Percentiles rank a stretch among this genome's conserved stretches.
phyloP scores from a whole-genome alignment of 2,329 filamentous ascomycete species.

The Alternaria hordeiaustralica region DNA sequence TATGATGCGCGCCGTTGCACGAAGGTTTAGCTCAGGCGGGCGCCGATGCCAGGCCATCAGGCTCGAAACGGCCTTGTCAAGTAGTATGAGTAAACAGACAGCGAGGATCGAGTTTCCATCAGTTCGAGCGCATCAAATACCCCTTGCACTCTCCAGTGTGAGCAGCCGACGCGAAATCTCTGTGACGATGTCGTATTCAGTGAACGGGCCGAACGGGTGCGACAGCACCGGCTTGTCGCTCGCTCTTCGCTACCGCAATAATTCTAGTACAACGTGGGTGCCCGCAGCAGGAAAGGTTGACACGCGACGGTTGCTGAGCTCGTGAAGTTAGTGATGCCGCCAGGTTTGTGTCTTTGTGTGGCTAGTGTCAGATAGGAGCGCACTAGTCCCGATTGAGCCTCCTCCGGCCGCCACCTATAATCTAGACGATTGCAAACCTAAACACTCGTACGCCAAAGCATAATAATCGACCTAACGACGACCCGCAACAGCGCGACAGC shows the following conservation, averaged over 20 bases:
- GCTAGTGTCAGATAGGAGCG: not conserved
- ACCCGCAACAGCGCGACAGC: not conserved
- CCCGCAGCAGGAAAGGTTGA: not conserved
- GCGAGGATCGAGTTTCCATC: too few species aligned
- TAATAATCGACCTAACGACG: not conserved
- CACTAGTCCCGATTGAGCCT: not conserved
- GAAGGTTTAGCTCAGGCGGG: not conserved
- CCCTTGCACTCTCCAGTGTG: not conserved
- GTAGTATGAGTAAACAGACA: not conserved
- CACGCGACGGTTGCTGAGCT: not conserved
- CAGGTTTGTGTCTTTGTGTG: not conserved
- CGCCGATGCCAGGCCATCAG: not conserved
- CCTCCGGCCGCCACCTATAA: not conserved
- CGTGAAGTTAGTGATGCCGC: conserved; percentile 1
- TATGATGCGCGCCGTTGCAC: conserved; percentile 7
- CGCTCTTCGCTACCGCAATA: not conserved
- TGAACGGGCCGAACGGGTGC: not conserved
- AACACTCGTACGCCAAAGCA: not conserved
- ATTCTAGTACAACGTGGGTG: not conserved
- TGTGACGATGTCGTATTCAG: not conserved
- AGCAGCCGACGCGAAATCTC: not conserved
- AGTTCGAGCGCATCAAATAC: not conserved
- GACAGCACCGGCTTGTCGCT: not conserved
- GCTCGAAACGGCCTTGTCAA: conserved; percentile 2
- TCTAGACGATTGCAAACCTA: not conserved